Percentiles rank a stretch among this genome's conserved stretches.
Conservation (phyloP, 2,329 filamentous ascomycete species). For the Dactylellina cionopaga region DNA sequence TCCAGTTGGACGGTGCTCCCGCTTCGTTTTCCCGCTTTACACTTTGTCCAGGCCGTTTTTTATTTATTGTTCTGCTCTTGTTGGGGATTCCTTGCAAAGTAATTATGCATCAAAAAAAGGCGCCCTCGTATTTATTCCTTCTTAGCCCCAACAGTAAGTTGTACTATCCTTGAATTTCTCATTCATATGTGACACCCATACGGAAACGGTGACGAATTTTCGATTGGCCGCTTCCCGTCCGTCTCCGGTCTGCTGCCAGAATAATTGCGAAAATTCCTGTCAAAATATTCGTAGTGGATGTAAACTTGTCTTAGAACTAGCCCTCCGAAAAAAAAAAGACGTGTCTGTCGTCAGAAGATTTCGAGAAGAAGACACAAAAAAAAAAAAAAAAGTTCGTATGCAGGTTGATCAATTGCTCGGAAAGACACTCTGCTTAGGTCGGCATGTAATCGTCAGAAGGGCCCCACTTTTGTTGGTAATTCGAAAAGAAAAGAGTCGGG, state of each 20-base stretch:
- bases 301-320: conserved; percentile 48
- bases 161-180: conserved; percentile 38
- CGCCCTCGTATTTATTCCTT: conserved; percentile 48
- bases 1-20: conserved; percentile 37
- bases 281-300: conserved; percentile 37
- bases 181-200: conserved; percentile 46
- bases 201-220: conserved; percentile 28
- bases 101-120: conserved; percentile 35
- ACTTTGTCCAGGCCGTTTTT: not conserved
- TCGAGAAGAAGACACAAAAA: not conserved
- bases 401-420: not conserved
- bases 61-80: not conserved
- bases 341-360: conserved; percentile 18
- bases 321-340: conserved; percentile 22
- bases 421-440: conserved; percentile 15
- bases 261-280: conserved; percentile 51
- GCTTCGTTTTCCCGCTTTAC: conserved; percentile 28
- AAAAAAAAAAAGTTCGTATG: conserved; percentile 8
- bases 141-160: conserved; percentile 49
- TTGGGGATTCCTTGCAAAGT: conserved; percentile 34
- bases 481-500: no score
- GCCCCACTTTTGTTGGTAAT: conserved; percentile 5
- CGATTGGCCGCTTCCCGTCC: conserved; percentile 38
- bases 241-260: conserved; percentile 43
- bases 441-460: conserved; percentile 10